Evolutionary conservation across 495 filamentous ascomycete genomes (phyloP).

Genomic region (Aspergillus kassunensis): DNA sequence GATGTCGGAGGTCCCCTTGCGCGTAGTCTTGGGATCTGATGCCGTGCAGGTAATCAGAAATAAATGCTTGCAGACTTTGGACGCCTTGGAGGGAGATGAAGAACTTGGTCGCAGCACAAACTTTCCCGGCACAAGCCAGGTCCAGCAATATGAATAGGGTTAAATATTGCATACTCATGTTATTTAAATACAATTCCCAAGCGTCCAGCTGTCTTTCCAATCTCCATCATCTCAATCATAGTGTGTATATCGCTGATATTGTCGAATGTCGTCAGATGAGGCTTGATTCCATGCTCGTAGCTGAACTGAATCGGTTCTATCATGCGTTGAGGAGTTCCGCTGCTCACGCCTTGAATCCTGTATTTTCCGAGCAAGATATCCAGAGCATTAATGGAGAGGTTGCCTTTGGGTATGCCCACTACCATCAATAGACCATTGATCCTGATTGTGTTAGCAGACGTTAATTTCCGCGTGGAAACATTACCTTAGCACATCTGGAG

Average conservation of each 20-base stretch:
- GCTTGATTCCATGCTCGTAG: conserved; percentile 12
- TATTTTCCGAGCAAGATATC: conserved; percentile 13
- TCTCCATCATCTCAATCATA: conserved; percentile 8
- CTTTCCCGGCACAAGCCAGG: background rate
- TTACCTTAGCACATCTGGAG: conserved; percentile 2
- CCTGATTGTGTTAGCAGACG: background rate
- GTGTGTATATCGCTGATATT: conserved; percentile 4
- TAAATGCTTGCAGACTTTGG: conserved; percentile 29
- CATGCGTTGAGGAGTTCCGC: conserved; percentile 14
- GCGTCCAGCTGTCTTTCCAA: conserved; percentile 10
- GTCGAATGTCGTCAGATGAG: conserved; percentile 11
- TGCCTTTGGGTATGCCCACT: conserved; percentile 7
- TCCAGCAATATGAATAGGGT: background rate
- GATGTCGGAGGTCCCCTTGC: conserved; percentile 16
- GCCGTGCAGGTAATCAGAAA: conserved; percentile 25
- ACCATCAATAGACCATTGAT: conserved; percentile 12
- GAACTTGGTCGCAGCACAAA: conserved; percentile 10
- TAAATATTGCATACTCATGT: background rate
- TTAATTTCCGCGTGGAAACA: too few species aligned
- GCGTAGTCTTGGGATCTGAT: conserved; percentile 36
- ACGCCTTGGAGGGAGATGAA: background rate
- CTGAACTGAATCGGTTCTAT: conserved; percentile 15
- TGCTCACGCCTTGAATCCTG: conserved; percentile 10
- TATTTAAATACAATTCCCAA: conserved; percentile 7
- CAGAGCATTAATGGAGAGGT: conserved; percentile 10